Base-by-base conservation (phyloP, 1,284 basidiomycete species). In the Chiua sp. region DNA sequence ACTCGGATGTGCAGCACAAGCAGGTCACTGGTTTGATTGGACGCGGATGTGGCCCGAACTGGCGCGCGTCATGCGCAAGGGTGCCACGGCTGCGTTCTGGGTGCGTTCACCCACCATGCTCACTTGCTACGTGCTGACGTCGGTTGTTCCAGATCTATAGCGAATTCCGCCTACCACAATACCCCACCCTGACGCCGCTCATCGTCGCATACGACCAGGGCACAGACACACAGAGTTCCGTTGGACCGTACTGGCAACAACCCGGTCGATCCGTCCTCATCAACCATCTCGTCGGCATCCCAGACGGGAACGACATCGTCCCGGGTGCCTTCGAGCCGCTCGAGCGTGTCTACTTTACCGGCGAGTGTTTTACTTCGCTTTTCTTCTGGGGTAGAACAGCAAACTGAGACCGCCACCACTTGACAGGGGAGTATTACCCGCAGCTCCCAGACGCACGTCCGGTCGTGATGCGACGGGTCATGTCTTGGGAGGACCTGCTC, bases 11-110 rank as follows among this genome's bases (percentile, higher is more conserved):
- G 4, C 32, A 91, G 92, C 90, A 1, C 94, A 95, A 75, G 87
- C 94, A 0, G 87, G 88, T 0, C 94, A 96, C 72, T 96, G 94
- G 93, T 96, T 96, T 69, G 82, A 95, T 68, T 92, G 91, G 82
- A 68, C 74, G 1, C 82, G 79, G 59, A 80, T 91, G 18, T 96
- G 93, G 91, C 82, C 80, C 1, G 88, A 94, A 70, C 77, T 87
- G 1, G 80, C 81, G 2, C 80, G 90, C 10, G 82, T 92, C 0
- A 72, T 96, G 47, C 80, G 85, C 32, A 82, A 80, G 1, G 83
- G 87, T 13, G 94, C 92, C 0, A 90, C 86, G 0, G 85, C 87
- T 8, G 92, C 91, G 2, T 87, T 92, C 62, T 94, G 92, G 87
- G 92, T 91, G 61, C 33, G 83, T 75, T 18, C 20, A 30, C 48